Evolutionary conservation across 75 land plant species (phyloP).

Genomic region (Ceratopteris richardii): DNA sequence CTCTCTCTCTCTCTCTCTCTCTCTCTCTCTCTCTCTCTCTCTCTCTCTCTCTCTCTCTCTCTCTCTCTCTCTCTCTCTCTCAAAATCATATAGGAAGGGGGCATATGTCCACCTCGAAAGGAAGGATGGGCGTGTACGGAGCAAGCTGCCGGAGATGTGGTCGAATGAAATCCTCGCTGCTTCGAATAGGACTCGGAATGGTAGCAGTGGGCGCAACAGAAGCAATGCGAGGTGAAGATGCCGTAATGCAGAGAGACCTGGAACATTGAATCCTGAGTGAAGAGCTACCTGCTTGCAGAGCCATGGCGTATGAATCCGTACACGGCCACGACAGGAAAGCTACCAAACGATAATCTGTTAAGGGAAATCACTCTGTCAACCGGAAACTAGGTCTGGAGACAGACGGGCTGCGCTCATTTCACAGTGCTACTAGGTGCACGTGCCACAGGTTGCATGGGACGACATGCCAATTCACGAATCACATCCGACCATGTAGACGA

Average conservation of each 20-base stretch:
- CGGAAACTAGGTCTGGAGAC: no score
- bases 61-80: conserved; percentile 4
- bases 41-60: not conserved
- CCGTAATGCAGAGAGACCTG: not conserved
- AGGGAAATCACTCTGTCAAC: no score
- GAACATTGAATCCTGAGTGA: no score
- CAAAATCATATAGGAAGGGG: not conserved
- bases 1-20: no score
- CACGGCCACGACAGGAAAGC: not conserved
- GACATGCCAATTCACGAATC: no score
- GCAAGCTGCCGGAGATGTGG: conserved; percentile 62
- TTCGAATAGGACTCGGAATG: not conserved
- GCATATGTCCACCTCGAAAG: conserved; percentile 71
- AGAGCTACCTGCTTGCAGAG: not conserved
- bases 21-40: conserved; percentile 1
- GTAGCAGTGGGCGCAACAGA: not conserved
- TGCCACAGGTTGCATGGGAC: no score
- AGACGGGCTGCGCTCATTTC: no score
- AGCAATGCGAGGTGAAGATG: not conserved
- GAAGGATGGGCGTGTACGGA: conserved; percentile 90
- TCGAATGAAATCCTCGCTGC: conserved; percentile 74
- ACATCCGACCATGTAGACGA: no score
- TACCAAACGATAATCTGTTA: not conserved
- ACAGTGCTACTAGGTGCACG: no score
- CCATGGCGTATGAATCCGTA: not conserved